Conservation (phyloP, 2,329 filamentous ascomycete species). For the Bertia moriformis region DNA sequence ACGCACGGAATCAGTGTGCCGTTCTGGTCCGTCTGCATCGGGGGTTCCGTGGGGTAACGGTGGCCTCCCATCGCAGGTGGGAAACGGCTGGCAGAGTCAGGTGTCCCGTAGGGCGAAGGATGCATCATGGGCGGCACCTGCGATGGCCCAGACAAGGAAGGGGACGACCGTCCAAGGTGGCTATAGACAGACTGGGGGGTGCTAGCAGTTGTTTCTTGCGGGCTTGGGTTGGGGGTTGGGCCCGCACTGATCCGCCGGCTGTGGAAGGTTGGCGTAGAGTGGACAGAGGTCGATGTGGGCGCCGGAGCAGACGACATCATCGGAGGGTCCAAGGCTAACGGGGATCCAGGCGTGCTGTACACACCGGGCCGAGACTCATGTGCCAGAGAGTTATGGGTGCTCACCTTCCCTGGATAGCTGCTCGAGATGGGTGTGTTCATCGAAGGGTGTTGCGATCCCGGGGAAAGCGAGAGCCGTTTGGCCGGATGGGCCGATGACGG, state of each 20-base stretch:
- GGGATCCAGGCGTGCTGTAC: constrained; percentile 5
- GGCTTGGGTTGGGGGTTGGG: constrained; percentile 13
- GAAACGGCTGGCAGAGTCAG: neutral
- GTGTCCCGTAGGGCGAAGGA: neutral
- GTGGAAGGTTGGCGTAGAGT: constrained; percentile 16
- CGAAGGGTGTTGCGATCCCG: neutral
- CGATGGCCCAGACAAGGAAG: neutral
- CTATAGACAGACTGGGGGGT: constrained; percentile 14
- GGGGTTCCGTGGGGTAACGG: too few relatives aligned
- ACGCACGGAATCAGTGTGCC: constrained; percentile 15
- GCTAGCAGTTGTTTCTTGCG: constrained; percentile 17
- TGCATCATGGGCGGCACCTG: neutral
- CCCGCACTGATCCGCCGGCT: constrained; percentile 14
- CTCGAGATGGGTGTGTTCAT: neutral
- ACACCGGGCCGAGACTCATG: constrained; percentile 9
- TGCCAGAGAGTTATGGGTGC: constrained; percentile 10
- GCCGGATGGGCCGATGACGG: neutral
- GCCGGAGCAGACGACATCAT: neutral
- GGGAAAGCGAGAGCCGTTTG: neutral
- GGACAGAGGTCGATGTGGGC: constrained; percentile 8
- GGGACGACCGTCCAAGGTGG: neutral
- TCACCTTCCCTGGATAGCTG: neutral
- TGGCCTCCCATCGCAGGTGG: neutral
- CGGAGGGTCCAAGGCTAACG: neutral
- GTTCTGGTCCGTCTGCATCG: neutral